Base-by-base conservation (phyloP, 129 eudicot species). In the Flaveria robusta region DNA sequence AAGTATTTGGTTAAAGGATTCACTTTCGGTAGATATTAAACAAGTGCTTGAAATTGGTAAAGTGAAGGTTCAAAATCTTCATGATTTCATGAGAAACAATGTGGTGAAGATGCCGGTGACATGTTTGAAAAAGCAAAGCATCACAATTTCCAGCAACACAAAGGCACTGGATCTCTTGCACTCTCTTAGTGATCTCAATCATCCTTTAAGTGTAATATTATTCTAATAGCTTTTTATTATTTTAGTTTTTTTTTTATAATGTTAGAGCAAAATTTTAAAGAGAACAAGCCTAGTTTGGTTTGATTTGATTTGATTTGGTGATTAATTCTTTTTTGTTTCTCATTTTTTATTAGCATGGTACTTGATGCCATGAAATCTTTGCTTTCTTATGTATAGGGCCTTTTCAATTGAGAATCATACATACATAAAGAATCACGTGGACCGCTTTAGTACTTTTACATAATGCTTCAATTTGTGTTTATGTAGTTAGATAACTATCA, bases 321-420 rank as follows among this genome's bases (percentile, higher is more conserved):
- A 34, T 34, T 34, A 7, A 34, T 2, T 7, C 29, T 11, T 65
- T 56, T 7, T 10, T 27, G 34, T 1, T 16, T 47, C 41, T 66
- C 4, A 26, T 68, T 10, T 41, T 76, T 20, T 16, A 20, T 78
- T 75, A 79, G 83, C 84, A 86, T 75, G 24, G 70, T 76, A 52
- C 81, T 80, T 72, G 89, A 88, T 42, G 84, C 81, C 78, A 88
- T 88, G 92, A 31, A 72, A 23, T 81, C 84, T 59, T 83, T 85
- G 15, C 51, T 86, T 79, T 77, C 90, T 58, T 82, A 86, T 80
- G 83, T 81, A 22, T 22, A 56, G 24, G 2, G 29, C 64, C 22
- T 8, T 15, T 20, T 20, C 13, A 20, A 22, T 56, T 56, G 9
- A 22, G 1, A 46, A 46, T 11, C 14, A 46, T 13, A 46, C 12